These are phyloP conservation scores for Parsonsia alboflavescens DNA, from an alignment of 257 asterid species.

Conservation along the genomic window DNA sequence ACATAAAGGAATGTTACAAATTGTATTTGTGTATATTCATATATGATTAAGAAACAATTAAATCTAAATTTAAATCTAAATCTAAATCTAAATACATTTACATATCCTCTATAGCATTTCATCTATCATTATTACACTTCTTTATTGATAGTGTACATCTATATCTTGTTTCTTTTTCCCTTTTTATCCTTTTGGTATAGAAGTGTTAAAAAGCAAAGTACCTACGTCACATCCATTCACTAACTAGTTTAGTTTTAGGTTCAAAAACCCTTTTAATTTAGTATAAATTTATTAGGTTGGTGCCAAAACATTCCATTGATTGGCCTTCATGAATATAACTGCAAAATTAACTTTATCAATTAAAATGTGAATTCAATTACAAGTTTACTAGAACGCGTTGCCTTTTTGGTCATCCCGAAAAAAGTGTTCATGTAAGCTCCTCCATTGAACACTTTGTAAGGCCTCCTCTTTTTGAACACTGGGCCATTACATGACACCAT, in stretches of 20 bases:
- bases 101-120: too few species aligned
- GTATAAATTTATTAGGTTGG: not conserved
- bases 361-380: slow-evolving; percentile 21
- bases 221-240: not conserved
- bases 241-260: not conserved
- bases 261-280: slow-evolving; percentile 2
- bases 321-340: not conserved
- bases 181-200: slow-evolving; percentile 1
- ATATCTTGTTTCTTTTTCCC: not conserved
- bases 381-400: slow-evolving; percentile 10
- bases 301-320: slow-evolving; percentile 1
- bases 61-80: too few species aligned
- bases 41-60: too few species aligned
- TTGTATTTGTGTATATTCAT: too few species aligned
- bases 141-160: not conserved
- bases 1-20: too few species aligned
- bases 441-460: slow-evolving; percentile 30
- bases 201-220: not conserved
- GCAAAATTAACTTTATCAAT: not conserved
- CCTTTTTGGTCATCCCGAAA: slow-evolving; percentile 20
- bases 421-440: slow-evolving; percentile 13
- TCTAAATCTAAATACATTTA: too few species aligned
- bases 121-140: too few species aligned
- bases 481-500: slow-evolving; percentile 38
- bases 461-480: slow-evolving; percentile 25